These are phyloP conservation scores for Trichoderma harzianum DNA, from an alignment of 2,329 filamentous ascomycete genomes.

Conservation along the genomic window DNA sequence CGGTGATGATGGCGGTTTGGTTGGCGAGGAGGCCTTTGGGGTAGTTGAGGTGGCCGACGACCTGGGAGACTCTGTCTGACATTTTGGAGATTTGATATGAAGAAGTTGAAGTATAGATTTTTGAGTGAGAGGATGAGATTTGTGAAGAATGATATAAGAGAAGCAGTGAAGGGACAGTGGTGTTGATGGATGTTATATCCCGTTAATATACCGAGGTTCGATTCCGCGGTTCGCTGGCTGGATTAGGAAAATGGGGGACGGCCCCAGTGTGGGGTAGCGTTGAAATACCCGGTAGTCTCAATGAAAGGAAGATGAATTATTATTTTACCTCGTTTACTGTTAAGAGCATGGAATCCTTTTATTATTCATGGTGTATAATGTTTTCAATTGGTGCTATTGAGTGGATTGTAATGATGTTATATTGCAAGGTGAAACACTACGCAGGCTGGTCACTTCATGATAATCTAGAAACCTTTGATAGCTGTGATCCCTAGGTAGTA, in stretches of 20 bases:
- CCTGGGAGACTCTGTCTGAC: conserved; percentile 64
- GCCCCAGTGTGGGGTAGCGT: conserved; percentile 26
- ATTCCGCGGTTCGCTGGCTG: conserved; percentile 16
- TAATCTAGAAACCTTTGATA: background rate
- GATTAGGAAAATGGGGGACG: background rate
- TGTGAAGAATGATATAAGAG: background rate
- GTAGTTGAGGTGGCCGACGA: conserved; percentile 77
- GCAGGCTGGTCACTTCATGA: background rate
- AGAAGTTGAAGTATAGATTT: background rate
- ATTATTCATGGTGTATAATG: background rate
- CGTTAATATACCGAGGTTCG: conserved; percentile 28
- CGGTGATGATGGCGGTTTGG: conserved; percentile 85
- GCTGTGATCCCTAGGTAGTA: background rate
- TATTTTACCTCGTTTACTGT: background rate
- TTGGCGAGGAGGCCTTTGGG: conserved; percentile 74
- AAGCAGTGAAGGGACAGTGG: background rate
- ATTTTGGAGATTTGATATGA: conserved; percentile 27
- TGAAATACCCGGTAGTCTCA: background rate
- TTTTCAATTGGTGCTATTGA: background rate
- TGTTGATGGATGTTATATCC: background rate
- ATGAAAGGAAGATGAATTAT: background rate
- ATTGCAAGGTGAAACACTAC: rapidly evolving
- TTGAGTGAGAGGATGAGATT: background rate
- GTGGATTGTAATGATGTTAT: background rate
- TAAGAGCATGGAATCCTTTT: rapidly evolving